These are phyloP conservation scores for Spiraea crenata DNA, from an alignment of 331 rosid genomes.

Conservation along the genomic window DNA sequence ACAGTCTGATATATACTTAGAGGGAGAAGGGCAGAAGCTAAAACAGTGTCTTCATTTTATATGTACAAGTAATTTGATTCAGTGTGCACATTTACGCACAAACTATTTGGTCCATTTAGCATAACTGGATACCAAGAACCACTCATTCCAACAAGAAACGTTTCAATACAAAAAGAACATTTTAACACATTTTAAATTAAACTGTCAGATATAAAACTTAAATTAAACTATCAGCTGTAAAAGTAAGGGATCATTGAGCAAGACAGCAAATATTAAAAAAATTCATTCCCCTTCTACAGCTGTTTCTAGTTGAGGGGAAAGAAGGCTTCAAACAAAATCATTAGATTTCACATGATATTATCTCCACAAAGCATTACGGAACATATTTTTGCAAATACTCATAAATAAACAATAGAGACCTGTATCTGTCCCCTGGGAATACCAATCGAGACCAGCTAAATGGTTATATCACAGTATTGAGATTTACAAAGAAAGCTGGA, in stretches of 20 bases:
- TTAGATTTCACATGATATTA: not conserved
- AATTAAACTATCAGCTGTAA: no score
- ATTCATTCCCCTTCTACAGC: no score
- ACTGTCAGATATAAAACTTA: not conserved
- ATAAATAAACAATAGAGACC: not conserved
- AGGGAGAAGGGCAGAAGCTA: no score
- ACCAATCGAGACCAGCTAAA: not conserved
- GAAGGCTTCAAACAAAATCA: not conserved
- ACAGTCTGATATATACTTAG: no score
- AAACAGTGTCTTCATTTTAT: no score
- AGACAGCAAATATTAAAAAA: no score
- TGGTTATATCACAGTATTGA: not conserved
- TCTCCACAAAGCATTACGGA: not conserved
- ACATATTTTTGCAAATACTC: not conserved
- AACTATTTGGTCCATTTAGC: not conserved
- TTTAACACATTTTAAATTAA: no score
- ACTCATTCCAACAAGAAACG: not conserved
- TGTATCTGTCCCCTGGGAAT: not conserved
- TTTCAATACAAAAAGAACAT: not conserved
- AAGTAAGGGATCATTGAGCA: no score
- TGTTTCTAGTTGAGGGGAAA: not conserved
- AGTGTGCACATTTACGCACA: not conserved
- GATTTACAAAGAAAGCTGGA: not conserved
- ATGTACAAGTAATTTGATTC: not conserved
- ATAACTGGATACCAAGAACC: not conserved